Evolutionary conservation across 139 green algal genomes (phyloP).

Genomic region (Parachlorella kessleri): DNA sequence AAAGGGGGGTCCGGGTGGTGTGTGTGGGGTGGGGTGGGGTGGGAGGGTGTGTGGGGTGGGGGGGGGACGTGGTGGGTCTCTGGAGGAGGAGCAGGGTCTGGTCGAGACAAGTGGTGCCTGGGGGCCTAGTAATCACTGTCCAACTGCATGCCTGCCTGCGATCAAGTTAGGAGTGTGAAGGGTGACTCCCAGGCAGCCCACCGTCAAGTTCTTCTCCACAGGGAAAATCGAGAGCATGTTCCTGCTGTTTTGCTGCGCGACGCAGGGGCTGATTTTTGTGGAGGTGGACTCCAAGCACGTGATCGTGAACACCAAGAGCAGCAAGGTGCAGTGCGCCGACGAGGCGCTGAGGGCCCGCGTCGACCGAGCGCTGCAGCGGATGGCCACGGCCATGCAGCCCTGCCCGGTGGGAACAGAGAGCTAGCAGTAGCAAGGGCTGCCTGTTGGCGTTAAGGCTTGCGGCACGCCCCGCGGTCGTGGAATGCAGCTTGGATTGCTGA

Average conservation of each 20-base stretch:
- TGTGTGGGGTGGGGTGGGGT: neutral
- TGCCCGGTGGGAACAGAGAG: neutral
- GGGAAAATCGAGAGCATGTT: too few relatives aligned
- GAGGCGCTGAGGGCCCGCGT: constrained; percentile 56
- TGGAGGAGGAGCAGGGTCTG: too few relatives aligned
- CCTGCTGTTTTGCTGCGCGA: too few relatives aligned
- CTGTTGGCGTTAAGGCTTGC: too few relatives aligned
- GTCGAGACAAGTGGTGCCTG: too few relatives aligned
- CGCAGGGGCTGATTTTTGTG: constrained; percentile 43
- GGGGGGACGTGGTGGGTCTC: neutral
- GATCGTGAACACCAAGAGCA: constrained; percentile 46
- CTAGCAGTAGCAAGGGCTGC: neutral
- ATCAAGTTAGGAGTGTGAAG: too few relatives aligned
- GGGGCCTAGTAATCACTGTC: too few relatives aligned
- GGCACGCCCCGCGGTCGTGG: neutral
- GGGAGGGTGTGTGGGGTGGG: neutral
- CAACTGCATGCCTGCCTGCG: too few relatives aligned
- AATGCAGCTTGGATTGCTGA: neutral
- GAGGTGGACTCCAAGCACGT: constrained; percentile 56
- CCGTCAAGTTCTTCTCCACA: too few relatives aligned
- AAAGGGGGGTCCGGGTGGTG: neutral
- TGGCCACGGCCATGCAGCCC: constrained; percentile 60
- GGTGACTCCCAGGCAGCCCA: too few relatives aligned
- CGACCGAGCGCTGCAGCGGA: constrained; percentile 54
- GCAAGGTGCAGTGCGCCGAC: constrained; percentile 74